Base-by-base conservation (phyloP, 768 basidiomycete species). In the Tubosaeta sp. region DNA sequence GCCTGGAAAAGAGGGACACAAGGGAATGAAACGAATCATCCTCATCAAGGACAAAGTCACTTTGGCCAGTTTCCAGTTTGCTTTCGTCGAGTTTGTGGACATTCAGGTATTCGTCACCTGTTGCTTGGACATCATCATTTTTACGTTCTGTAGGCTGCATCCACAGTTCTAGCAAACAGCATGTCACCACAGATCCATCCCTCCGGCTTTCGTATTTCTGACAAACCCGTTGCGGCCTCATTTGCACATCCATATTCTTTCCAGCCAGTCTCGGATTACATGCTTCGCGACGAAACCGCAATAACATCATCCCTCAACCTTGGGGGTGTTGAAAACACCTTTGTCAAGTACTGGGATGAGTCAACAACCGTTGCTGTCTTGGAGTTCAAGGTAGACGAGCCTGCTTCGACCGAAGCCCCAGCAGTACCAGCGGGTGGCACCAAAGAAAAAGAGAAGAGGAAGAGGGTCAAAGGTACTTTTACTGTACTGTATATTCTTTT, bases 281-380 rank as follows among this genome's bases (percentile, higher is more conserved):
- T 87, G 58, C 74, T 81, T 44, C 80, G 85, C 29, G 90, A 93
- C 61, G 90, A 91, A 54, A 80, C 86, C 12, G 87, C 85, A 55
- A 71, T 93, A 36, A 61, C 75, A 22, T 87, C 87, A 4, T 84
- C 89, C 2, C 58, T 75, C 22, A 79, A 75, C 52, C 73, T 91
- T 7, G 90, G 90, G 24, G 87, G 88, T 13, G 75, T 75, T 22
- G 87, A 90, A 58, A 82, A 79, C 36, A 72, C 77, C 7, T 90
- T 84, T 81, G 85, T 90, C 21, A 76, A 83, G 51, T 98, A 98
- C 67, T 95, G 95, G 93, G 94, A 97, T 59, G 91, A 94, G 61
- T 80, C 74, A 30, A 87, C 90, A 1, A 87, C 82, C 1, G 78
- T 83, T 22, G 84, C 86, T 30, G 78, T 87, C 12, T 71, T 90